Evolutionary conservation across 352 stramenopile genomes (phyloP), one percentile per base, ranked within the genome.

Genomic region (Phytophthora macrochlamydospora): DNA sequence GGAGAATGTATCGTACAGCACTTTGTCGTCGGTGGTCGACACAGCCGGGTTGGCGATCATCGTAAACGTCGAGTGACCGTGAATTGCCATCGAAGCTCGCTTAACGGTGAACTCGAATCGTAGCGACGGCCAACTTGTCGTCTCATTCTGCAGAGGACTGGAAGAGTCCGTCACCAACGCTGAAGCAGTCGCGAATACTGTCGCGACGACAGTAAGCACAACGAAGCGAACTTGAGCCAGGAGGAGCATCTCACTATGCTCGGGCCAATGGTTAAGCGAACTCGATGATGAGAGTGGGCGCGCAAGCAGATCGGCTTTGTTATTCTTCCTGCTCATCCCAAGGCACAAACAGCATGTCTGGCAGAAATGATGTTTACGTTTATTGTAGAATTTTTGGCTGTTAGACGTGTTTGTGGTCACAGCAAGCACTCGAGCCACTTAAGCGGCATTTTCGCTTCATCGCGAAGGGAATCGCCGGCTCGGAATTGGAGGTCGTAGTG

Each of bases 51-150:
- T 75, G 4, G 56, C 70, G 45, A 79, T 62, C 3, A 79, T 67
- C 29, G 67, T 48, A 32, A 77, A 71, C 9, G 65, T 28, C 14
- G 56, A 62, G 9, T 65, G 48, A 2, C 65, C 69, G 32, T 70
- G 45, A 1, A 79, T 37, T 43, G 52, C 28, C 75, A 81, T 80
- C 18, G 64, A 55, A 24, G 14, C 29, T 7, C 69, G 69, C 54
- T 80, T 78, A 52, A 75, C 38, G 0, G 51, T 74, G 52, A 80
- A 68, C 9, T 71, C 56, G 30, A 83, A 55, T 3, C 53, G 59
- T 7, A 83, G 53, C 1, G 64, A 69, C n/a, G 68, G 67, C 44
- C 63, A 69, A 11, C 60, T 50, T 42, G 50, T 51, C 28, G 46
- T 52, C 3, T 43, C 50, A 28, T 49, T 49, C 43, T 28, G 43